Percentiles rank a stretch among this genome's conserved stretches.
Conservation (phyloP, 148 eudicot species). For the Camellia japonica region DNA sequence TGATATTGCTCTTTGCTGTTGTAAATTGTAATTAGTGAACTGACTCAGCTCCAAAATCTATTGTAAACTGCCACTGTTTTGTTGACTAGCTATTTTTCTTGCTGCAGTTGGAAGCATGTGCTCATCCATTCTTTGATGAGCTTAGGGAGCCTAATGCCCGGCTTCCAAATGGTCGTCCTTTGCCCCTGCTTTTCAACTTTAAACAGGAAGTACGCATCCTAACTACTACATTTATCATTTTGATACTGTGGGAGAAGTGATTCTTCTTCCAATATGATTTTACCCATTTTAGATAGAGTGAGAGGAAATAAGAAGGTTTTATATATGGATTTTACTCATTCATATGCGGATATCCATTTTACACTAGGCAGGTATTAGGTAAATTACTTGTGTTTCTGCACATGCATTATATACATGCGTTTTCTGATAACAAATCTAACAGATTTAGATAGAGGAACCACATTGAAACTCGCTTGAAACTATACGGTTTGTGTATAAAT, state of each 20-base stretch:
- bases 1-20: not conserved
- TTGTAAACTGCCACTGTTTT: not conserved
- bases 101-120: constrained; percentile 88
- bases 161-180: constrained; percentile 84
- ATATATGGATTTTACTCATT: too few relatives aligned
- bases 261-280: not conserved
- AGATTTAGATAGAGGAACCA: too few relatives aligned
- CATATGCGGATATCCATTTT: too few relatives aligned
- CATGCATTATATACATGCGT: too few relatives aligned
- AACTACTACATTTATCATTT: not conserved
- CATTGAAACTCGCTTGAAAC: too few relatives aligned
- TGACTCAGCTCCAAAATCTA: not conserved
- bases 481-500: too few relatives aligned
- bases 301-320: too few relatives aligned
- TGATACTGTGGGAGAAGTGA: not conserved
- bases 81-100: constrained; percentile 5
- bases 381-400: too few relatives aligned
- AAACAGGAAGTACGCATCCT: constrained; percentile 72
- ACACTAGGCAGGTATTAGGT: too few relatives aligned
- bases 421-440: too few relatives aligned
- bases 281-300: not conserved
- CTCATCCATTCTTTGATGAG: constrained; percentile 94
- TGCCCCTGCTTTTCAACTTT: constrained; percentile 92
- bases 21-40: not conserved
- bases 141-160: constrained; percentile 90